phyloP scores from a whole-genome alignment of 768 basidiomycete genomes.

The Auricularia heimuer region DNA sequence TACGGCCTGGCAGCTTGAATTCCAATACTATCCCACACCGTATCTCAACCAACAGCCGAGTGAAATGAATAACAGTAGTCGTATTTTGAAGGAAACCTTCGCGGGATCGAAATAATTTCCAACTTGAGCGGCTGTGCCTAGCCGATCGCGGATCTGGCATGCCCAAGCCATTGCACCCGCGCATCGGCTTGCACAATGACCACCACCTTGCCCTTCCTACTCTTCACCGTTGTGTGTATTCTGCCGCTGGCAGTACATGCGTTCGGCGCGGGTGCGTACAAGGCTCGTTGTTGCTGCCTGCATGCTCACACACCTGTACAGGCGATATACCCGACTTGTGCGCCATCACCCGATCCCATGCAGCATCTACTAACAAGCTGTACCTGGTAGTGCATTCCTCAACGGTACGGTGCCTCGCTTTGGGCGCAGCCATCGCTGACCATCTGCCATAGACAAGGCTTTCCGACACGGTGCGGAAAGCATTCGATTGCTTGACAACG shows the following conservation, averaged over 20 bases:
- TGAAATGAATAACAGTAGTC: no score
- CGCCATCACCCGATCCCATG: not conserved
- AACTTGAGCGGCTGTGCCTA: no score
- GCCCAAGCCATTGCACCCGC: no score
- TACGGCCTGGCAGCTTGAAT: no score
- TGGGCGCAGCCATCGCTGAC: not conserved
- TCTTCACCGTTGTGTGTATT: slow-evolving; percentile 1
- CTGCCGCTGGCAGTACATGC: slow-evolving; percentile 2
- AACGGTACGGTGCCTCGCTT: slow-evolving; percentile 28
- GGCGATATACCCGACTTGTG: slow-evolving; percentile 61
- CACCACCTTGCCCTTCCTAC: not conserved
- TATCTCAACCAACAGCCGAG: no score
- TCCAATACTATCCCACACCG: no score
- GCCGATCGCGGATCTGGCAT: not conserved
- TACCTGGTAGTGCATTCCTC: slow-evolving; percentile 35
- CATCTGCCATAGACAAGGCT: not conserved
- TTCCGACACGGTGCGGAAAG: not conserved
- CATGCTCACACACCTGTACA: slow-evolving; percentile 13
- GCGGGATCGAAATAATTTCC: no score
- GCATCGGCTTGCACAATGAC: not conserved
- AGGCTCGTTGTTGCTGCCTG: not conserved
- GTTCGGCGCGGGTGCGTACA: not conserved
- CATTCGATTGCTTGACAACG: not conserved
- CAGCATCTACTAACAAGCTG: not conserved
- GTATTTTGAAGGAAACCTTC: no score